A percentile compares a stretch with the other conserved stretches of the same genome.
phyloP scores from a whole-genome alignment of 1,139 yeast species.

The Taphrina betulina region DNA sequence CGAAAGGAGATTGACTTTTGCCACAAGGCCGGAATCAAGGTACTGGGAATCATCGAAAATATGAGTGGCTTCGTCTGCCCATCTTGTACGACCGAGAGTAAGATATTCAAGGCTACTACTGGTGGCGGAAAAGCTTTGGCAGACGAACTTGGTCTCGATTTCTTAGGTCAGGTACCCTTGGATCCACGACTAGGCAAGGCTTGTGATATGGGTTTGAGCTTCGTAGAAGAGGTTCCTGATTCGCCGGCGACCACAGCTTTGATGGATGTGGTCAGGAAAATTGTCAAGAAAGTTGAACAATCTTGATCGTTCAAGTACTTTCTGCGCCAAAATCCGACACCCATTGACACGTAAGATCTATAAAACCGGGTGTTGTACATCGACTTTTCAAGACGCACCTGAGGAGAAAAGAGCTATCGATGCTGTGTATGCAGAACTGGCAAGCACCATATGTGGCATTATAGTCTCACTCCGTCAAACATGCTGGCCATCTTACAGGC shows the following conservation, averaged over 20 bases:
- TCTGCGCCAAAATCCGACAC: too few relatives aligned
- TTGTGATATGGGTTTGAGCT: constrained; percentile 86
- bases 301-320: too few relatives aligned
- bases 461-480: too few relatives aligned
- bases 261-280: constrained; percentile 67
- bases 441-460: too few relatives aligned
- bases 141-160: constrained; percentile 69
- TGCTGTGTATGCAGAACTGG: too few relatives aligned
- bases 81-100: constrained; percentile 81
- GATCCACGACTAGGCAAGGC: constrained; percentile 92
- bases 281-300: too few relatives aligned
- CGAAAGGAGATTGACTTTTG: constrained; percentile 95
- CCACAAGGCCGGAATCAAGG: constrained; percentile 77
- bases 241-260: constrained; percentile 92
- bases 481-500: too few relatives aligned
- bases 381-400: too few relatives aligned
- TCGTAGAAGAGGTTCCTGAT: constrained; percentile 79
- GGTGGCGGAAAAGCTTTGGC: constrained; percentile 92
- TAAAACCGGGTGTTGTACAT: too few relatives aligned
- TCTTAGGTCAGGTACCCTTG: constrained; percentile 86
- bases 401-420: too few relatives aligned
- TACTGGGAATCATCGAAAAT: constrained; percentile 90
- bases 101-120: constrained; percentile 86
- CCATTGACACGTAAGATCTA: too few relatives aligned
- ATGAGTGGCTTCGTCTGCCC: constrained; percentile 99